Base-by-base conservation (phyloP, 306 rosid genomes). In the Datisca glomerata region DNA sequence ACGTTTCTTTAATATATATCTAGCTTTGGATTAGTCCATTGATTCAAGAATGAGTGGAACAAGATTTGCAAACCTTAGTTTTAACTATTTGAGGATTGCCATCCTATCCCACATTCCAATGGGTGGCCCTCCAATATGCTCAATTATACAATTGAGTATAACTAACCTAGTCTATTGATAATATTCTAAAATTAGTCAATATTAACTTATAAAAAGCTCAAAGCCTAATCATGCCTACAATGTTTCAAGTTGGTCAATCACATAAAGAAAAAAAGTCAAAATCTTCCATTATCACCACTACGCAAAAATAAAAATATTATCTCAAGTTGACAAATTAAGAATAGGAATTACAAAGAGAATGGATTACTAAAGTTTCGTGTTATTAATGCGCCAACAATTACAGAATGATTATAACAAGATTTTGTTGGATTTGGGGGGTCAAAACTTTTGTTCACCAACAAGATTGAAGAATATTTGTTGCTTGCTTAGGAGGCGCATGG, bases 381-480 rank as follows among this genome's bases (percentile, higher is more conserved):
- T 28, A 27, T 59, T 66, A 63, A 53, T 57, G 71, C 52, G 44
- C 47, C 73, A 51, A 59, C 47, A 56, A 55, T 42, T 23, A 10
- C 22, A 55, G 47, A 51, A 75, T 78, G 79, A 78, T 78, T 63
- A 61, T 46, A 53, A 24, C 15, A 56, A 44, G 86, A 80, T 80
- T 61, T 45, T 70, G 82, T 67, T 67, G 72, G 86, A 76, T 81
- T 55, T 56, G 64, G 60, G 82, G 53, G 81, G 73, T 69, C 71
- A 13, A 51, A 38, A 35, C 23, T 8, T 23, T 16, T 16, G 15
- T 29, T 14, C 41, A 55, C 24, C 53, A 40, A 33, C 52, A 51
- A 41, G 18, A 16, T 24, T 43, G 59, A 49, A 46, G 59, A 49
- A 32, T 42, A 43, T n/a, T 41, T 52, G 50, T 63, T 53, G 63